Evolutionary conservation across 805 yeast species (phyloP), one percentile per base, ranked within the genome.

Genomic region (Nakazawaea sp.): DNA sequence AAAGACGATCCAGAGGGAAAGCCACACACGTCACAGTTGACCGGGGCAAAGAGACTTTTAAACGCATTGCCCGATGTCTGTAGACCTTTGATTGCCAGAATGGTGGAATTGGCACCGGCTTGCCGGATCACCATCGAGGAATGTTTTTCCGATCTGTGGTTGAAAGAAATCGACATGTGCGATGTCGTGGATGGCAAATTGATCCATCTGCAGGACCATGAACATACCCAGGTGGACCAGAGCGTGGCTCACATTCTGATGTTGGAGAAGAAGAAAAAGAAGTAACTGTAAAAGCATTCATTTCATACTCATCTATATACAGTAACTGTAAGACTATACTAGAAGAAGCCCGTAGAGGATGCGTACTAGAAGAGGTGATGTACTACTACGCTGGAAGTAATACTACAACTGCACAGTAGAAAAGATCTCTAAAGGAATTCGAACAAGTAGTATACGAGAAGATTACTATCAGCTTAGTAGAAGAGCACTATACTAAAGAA

Each of bases 241-340:
- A 79, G 86, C 43, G 95, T 86, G 49, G 97, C 97, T 0, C 97
- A 89, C 57, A 89, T 89, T 61, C 96, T 97, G 9, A 81, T 89
- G 42, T 70, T 89, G 46, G 97, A 89, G 54, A 84, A 79, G 66
- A 84, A 79, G 54, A 89, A 85, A 62, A 74, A 70, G 54, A 64
- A 72, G 53, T 68, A 61, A 39, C 58, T 51, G 35, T 36, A 27
- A 23, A n/a, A n/a, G n/a, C n/a, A n/a, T n/a, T n/a, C n/a, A n/a
- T n/a, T n/a, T n/a, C n/a, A n/a, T n/a, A n/a, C n/a, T n/a, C n/a
- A n/a, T n/a, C n/a, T n/a, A n/a, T n/a, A n/a, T n/a, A n/a, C n/a
- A n/a, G n/a, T n/a, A n/a, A n/a, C n/a, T n/a, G n/a, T n/a, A n/a
- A n/a, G n/a, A n/a, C n/a, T n/a, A n/a, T n/a, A n/a, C n/a, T n/a